Evolutionary conservation across 1,284 basidiomycete species (phyloP), one percentile per base, ranked within the genome.

Genomic region (Mrakiaceae sp.): DNA sequence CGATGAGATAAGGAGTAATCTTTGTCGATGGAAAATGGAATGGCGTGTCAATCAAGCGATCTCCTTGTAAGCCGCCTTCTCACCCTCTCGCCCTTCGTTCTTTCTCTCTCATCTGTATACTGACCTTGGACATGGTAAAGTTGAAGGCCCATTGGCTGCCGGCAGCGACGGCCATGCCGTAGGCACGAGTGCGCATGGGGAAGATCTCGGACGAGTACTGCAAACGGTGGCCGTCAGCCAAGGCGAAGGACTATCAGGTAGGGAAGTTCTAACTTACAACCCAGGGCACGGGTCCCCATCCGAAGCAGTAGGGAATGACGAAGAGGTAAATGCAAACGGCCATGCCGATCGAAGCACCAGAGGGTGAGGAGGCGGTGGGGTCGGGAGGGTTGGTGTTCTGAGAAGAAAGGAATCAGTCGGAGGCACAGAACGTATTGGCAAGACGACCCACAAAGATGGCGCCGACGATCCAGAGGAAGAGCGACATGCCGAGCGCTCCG

Each of bases 111-210:
- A 27, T 27, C 2, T 27, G 27, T 27, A 27, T 4, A 43, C 16
- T 4, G 9, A 50, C 58, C 57, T 58, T 60, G 53, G 58, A 49
- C n/a, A 64, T 7, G 39, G 44, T 47, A 44, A 58, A 66, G 65
- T 66, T 66, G 58, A 66, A 66, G 16, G 46, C 43, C 65, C 65
- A 66, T 51, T 66, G 65, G 12, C 55, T 63, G 3, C 61, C 57
- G 4, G 65, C 62, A n/a, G 61, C 65, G 11, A 52, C n/a, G 4
- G 59, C 44, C 58, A 61, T 65, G 50, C 88, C 88, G 70, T 85
- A 88, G 71, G 87, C 85, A 64, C 88, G 79, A 9, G 87, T 89
- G 55, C 87, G 78, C 50, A 87, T 90, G 42, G 85, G 87, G 81
- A 90, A 90, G 72, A 90, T 88, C 74, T 90, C 88, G 12, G 86